Evolutionary conservation across 805 yeast genomes (phyloP), one percentile per base, ranked within the genome.

Genomic region (Wickerhamiella azymoides): DNA sequence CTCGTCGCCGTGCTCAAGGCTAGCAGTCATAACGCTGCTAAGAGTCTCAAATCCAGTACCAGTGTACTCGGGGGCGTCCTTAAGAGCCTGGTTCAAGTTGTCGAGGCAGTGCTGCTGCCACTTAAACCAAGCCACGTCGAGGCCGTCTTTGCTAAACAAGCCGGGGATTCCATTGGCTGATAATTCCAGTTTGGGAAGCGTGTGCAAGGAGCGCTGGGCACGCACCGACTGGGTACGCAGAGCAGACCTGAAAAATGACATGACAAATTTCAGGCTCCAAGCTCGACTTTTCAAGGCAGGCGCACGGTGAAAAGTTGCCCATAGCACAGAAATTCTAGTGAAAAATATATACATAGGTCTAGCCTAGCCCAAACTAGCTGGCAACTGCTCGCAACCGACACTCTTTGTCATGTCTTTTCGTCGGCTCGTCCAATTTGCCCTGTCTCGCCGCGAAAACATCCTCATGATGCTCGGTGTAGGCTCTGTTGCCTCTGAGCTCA

Each of bases 41-140:
- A 37, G 39, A 13, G 37, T 24, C 28, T 41, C 38, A 25, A 41
- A 30, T 37, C 49, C 18, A 50, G 49, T 32, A 4, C 44, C 44
- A 11, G 44, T 33, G 24, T 41, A 41, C 26, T 36, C 21, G 18
- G 24, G 36, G n/a, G 44, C 28, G 32, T 49, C 52, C 13, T 49
- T 24, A 5, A 48, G 47, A n/a, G 25, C 28, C 26, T 43, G 37
- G 53, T 63, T 62, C 46, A 63, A 50, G 44, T 55, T 49, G 48
- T 54, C 54, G 27, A 62, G 39, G 36, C 59, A 50, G 53, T 67
- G 76, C 49, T 68, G 69, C 64, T 89, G 98, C 63, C 84, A 80
- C 48, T 86, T 80, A 17, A 63, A 65, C 96, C 96, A 89, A 1
- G 88, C 82, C 8, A 72, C 62, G 49, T 80, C 68, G 60, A 79